Base-by-base conservation (phyloP, 805 yeast species). In the Saturnispora sanitii region DNA sequence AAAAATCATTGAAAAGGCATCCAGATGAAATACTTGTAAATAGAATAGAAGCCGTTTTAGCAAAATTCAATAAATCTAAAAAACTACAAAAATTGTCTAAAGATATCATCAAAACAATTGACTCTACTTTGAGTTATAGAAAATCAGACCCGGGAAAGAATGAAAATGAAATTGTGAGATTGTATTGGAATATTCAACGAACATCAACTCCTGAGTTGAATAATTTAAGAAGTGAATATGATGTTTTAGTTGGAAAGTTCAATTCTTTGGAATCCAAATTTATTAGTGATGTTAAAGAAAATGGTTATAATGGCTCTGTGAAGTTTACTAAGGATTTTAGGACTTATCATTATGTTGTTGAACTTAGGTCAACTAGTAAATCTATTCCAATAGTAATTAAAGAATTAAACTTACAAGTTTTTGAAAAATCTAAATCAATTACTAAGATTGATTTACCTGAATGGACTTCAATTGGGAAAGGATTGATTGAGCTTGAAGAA, bases 401-500 rank as follows among this genome's bases (percentile, higher is more conserved):
- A 17, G 44, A 39, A 2, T 20, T 41, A 9, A 37, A 44, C 2
- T 41, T 51, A 6, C 41, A 46, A 8, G 40, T 48, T 13, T 49
- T 44, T 35, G 60, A 60, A 15, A 55, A 45, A 30, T 49, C 54
- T 9, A 60, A 53, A 33, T 37, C 55, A 1, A 43, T 51, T 1
- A 54, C 58, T 4, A 57, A 57, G 33, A 54, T 79, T 17, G 60
- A 68, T 0, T 58, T 63, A 23, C 57, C 64, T 1, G 67, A 72
- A 54, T 78, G 87, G 77, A 57, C 67, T 1, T 49, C 62, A 1
- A 63, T 84, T 21, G 82, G 82, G 0, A 52, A 61, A 5, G 53
- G 56, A 4, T 58, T 80, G 13, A 73, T 73, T 18, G 53, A 61
- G 2, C 54, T 70, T 3, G 64, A 65, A n/a, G 61, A 64, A 4